A percentile compares a stretch with the other conserved stretches of the same genome.
These are phyloP conservation scores for Alternaria infectoria DNA, from an alignment of 2,329 filamentous ascomycete genomes.

Conservation along the genomic window DNA sequence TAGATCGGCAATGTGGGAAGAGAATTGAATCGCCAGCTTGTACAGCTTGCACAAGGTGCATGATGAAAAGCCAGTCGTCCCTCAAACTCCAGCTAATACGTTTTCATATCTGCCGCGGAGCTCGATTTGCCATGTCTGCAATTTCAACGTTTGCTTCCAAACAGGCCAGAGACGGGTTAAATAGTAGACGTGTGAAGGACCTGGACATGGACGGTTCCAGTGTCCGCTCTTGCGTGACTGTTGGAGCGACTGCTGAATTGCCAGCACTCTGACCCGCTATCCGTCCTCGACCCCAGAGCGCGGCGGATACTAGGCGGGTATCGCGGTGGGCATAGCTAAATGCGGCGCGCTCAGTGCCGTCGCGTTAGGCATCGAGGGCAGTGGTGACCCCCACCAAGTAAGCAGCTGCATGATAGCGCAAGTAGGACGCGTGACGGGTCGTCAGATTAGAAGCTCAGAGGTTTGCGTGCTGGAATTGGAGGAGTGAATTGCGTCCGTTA, in stretches of 20 bases:
- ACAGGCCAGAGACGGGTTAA: neutral
- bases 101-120: neutral
- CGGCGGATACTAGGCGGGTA: constrained; percentile 14
- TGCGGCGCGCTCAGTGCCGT: constrained; percentile 1
- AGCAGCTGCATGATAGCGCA: constrained; percentile 35
- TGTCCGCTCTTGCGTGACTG: neutral
- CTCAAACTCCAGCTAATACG: neutral
- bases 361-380: neutral
- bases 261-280: constrained; percentile 6
- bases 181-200: neutral
- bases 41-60: neutral
- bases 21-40: neutral
- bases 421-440: constrained; percentile 16
- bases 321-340: constrained; percentile 9
- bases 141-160: neutral
- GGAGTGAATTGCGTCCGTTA: constrained; percentile 6
- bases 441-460: neutral
- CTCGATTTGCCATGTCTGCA: neutral
- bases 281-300: constrained; percentile 4
- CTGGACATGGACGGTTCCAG: neutral
- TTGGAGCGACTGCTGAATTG: neutral
- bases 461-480: constrained; percentile 1
- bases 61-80: neutral
- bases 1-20: neutral
- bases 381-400: constrained; percentile 18